Evolutionary conservation across 257 asterid genomes (phyloP).

Genomic region (Capsicum chinense): DNA sequence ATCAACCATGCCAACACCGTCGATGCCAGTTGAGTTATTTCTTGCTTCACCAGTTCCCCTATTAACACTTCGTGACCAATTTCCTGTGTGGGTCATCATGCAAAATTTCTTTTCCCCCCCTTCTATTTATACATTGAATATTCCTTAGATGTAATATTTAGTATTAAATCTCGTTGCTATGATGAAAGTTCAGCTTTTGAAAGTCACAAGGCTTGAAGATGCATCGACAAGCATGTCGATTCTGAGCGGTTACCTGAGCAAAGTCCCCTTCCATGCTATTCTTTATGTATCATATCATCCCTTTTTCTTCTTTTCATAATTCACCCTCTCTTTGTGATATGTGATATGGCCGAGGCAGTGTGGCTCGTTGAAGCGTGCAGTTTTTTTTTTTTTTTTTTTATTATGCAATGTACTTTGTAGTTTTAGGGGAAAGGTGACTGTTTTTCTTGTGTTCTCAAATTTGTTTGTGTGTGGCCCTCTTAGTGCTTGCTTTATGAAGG

Average conservation of each 20-base stretch:
- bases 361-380: background rate
- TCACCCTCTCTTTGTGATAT: background rate
- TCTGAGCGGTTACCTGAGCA: conserved; percentile 51
- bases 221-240: conserved; percentile 28
- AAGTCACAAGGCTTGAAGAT: conserved; percentile 30
- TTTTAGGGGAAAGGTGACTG: background rate
- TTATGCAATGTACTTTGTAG: background rate
- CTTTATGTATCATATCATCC: background rate
- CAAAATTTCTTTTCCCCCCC: background rate
- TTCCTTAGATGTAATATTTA: background rate
- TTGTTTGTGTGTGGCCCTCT: background rate
- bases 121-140: background rate
- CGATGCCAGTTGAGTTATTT: background rate
- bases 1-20: too few species aligned
- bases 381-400: background rate
- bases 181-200: conserved; percentile 34
- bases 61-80: background rate
- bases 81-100: background rate
- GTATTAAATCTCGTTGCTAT: conserved; percentile 34
- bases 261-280: conserved; percentile 5
- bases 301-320: background rate
- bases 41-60: background rate
- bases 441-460: background rate
- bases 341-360: background rate
- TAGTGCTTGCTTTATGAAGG: background rate